A percentile compares a stretch with the other conserved stretches of the same genome.
phyloP scores from a whole-genome alignment of 495 filamentous ascomycete species.

The Xanthoparmelia taractica region DNA sequence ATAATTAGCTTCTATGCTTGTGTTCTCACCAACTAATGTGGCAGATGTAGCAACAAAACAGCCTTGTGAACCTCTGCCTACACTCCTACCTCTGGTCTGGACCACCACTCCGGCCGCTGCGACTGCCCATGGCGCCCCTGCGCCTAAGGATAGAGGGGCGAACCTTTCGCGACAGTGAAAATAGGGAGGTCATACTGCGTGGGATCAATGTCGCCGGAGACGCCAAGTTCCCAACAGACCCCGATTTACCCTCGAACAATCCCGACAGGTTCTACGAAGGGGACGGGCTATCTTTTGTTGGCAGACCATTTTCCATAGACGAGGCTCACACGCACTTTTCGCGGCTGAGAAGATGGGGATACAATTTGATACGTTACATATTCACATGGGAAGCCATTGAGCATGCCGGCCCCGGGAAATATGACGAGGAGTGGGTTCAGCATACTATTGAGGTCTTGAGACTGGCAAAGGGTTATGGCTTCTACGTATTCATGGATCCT shows the following conservation, averaged over 20 bases:
- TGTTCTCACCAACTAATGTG: not conserved
- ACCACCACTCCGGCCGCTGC: not conserved
- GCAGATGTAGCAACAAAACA: not conserved
- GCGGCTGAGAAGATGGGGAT: slow-evolving; percentile 78
- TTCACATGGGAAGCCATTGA: slow-evolving; percentile 99
- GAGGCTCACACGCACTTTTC: slow-evolving; percentile 84
- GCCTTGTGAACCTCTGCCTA: not conserved
- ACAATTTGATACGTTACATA: slow-evolving; percentile 91
- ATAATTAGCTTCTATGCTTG: not conserved
- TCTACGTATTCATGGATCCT: slow-evolving; percentile 95
- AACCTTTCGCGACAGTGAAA: slow-evolving; percentile 63
- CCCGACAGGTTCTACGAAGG: slow-evolving; percentile 80
- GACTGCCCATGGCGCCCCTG: slow-evolving; percentile 34
- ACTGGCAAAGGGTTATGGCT: slow-evolving; percentile 79
- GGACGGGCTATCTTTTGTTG: slow-evolving; percentile 84
- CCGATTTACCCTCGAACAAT: slow-evolving; percentile 73
- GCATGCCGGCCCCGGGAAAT: slow-evolving; percentile 81
- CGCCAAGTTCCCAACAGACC: slow-evolving; percentile 63
- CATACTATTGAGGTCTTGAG: slow-evolving; percentile 81
- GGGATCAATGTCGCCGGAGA: slow-evolving; percentile 66
- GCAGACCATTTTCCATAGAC: slow-evolving; percentile 70
- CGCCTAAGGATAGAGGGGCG: slow-evolving; percentile 72
- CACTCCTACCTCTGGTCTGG: not conserved
- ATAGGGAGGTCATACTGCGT: slow-evolving; percentile 59
- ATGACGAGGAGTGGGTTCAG: slow-evolving; percentile 89